Percentiles rank a stretch among this genome's conserved stretches.
These are phyloP conservation scores for Candida loeiensis DNA, from an alignment of 805 yeast species.

Conservation along the genomic window DNA sequence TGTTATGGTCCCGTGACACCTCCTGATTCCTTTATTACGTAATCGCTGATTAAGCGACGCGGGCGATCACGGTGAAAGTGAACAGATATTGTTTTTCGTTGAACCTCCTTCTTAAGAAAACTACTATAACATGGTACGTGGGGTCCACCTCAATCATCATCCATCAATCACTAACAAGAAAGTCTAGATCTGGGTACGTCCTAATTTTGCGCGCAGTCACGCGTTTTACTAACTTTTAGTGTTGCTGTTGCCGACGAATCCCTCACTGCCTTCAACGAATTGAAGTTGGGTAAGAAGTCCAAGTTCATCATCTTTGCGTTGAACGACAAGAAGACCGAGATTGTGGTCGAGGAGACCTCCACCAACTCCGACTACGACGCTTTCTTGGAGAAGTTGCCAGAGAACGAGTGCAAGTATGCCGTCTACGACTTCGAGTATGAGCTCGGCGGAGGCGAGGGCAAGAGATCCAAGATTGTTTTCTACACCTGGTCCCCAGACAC, in stretches of 20 bases:
- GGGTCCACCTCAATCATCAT: neutral
- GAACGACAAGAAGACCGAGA: constrained; percentile 84
- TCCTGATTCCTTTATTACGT: neutral
- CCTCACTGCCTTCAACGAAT: constrained; percentile 88
- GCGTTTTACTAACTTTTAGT: constrained; percentile 29
- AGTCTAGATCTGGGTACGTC: constrained; percentile 19
- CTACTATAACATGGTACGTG: constrained; percentile 6
- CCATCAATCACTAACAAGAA: constrained; percentile 12
- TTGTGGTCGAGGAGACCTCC: constrained; percentile 84
- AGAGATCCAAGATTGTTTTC: constrained; percentile 71
- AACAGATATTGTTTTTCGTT: constrained; percentile 6
- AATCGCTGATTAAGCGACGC: neutral
- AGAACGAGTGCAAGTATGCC: constrained; percentile 94
- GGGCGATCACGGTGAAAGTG: neutral
- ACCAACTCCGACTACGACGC: constrained; percentile 72
- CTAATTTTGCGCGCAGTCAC: neutral
- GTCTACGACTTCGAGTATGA: constrained; percentile 96
- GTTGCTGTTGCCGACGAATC: constrained; percentile 71
- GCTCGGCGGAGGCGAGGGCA: constrained; percentile 86
- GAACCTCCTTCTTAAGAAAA: neutral
- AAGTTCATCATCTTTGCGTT: constrained; percentile 80
- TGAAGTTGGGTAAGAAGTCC: constrained; percentile 88
- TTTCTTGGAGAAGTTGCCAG: constrained; percentile 87
- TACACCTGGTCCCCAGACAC: constrained; percentile 97
- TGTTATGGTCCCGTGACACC: neutral